Evolutionary conservation across 2,329 filamentous ascomycete species (phyloP), one percentile per base, ranked within the genome.

Genomic region (Trichoderma breve): DNA sequence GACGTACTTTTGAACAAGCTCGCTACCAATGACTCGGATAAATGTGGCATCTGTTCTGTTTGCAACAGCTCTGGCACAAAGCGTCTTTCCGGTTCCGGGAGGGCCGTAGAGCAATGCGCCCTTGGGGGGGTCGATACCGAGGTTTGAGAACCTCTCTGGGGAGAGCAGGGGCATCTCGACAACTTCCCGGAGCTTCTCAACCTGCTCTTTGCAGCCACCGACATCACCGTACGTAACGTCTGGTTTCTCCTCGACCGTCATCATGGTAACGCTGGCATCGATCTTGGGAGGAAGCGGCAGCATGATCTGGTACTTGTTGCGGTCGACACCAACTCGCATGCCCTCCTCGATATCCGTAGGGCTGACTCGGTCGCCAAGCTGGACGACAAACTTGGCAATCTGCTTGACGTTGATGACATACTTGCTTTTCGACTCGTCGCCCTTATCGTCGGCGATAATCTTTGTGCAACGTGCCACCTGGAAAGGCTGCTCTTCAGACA

Each of bases 371-470:
- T 99, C 96, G 77, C 96, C 96, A 67, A 99, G 90, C 83, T 98
- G 96, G 76, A 99, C 96, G 65, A 99, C 96, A 79, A 99, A 99
- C 85, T 99, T 99, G 79, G 96, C 96, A 79, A 99, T 99, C 84
- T 99, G 96, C 87, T 99, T 99, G 77, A 99, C 95, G 84, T 99
- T 99, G 88, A 99, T 99, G 79, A 99, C 95, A 86, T 99, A 99
- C 90, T 98, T 99, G 90, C 93, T 97, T 89, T 99, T 99, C 74
- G 97, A 93, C 73, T 93, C 87, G 81, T 98, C 95, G n/a, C 82
- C 82, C 84, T 96, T 95, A 81, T 97, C 95, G 80, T 98, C 95
- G 73, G 94, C 91, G 77, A 99, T 99, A 82, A 99, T 99, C 88
- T 99, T 99, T 73, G 96, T 99, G 88, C 96, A 99, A 80, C 96